Percentiles rank a stretch among this genome's conserved stretches.
phyloP scores from a whole-genome alignment of 2,329 filamentous ascomycete species.

The Aspergillus novoparasiticus region DNA sequence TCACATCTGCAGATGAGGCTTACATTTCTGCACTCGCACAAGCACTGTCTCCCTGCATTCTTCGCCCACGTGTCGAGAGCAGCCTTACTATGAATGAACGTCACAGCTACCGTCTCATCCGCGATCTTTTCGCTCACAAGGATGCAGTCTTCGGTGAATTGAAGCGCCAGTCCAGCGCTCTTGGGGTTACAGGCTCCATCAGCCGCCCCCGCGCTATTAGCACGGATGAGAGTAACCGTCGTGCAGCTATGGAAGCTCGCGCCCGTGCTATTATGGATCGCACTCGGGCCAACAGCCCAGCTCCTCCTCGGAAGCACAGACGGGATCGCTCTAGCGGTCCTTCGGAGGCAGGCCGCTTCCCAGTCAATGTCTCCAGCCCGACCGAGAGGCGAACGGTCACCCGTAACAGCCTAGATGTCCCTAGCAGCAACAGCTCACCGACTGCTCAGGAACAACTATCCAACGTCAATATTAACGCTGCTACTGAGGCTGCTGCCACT shows the following conservation, averaged over 20 bases:
- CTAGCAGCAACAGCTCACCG: slow-evolving; percentile 57
- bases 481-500: slow-evolving; percentile 39
- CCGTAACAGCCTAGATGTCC: slow-evolving; percentile 79
- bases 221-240: slow-evolving; percentile 93
- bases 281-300: slow-evolving; percentile 73
- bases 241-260: slow-evolving; percentile 90
- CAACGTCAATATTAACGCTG: slow-evolving; percentile 26
- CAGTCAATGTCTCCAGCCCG: slow-evolving; percentile 70
- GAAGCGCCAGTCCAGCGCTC: slow-evolving; percentile 66
- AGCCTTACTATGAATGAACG: slow-evolving; percentile 94
- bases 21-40: slow-evolving; percentile 77
- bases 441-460: slow-evolving; percentile 39
- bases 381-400: slow-evolving; percentile 54
- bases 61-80: slow-evolving; percentile 83
- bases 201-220: slow-evolving; percentile 81
- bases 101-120: slow-evolving; percentile 85
- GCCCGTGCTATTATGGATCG: slow-evolving; percentile 75
- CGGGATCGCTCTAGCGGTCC: slow-evolving; percentile 75
- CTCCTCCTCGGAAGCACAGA: slow-evolving; percentile 60
- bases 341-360: slow-evolving; percentile 80
- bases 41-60: slow-evolving; percentile 77
- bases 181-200: slow-evolving; percentile 53
- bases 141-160: slow-evolving; percentile 93
- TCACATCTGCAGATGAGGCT: slow-evolving; percentile 90
- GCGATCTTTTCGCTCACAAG: slow-evolving; percentile 91